Percentiles rank a stretch among this genome's conserved stretches.
Evolutionary conservation across 2,329 filamentous ascomycete genomes (phyloP).

Genomic region (Davidsoniella eucalypti): DNA sequence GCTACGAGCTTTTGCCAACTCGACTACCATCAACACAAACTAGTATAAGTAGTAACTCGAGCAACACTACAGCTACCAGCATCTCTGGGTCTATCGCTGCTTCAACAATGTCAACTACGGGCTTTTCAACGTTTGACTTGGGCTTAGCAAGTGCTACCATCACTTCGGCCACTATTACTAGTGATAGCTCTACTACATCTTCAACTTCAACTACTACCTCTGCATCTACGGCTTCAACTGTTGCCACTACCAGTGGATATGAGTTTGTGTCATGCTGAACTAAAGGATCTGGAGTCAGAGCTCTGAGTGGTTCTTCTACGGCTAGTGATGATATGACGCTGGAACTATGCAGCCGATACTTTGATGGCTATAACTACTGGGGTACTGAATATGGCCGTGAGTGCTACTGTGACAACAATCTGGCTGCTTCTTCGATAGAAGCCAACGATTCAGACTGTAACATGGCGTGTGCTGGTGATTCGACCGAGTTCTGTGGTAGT

Average conservation of each 20-base stretch:
- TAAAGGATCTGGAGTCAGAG: slow-evolving; percentile 28
- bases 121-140: no score
- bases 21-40: not conserved
- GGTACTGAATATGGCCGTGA: slow-evolving; percentile 36
- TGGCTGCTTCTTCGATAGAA: slow-evolving; percentile 18
- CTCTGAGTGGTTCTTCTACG: slow-evolving; percentile 24
- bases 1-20: not conserved
- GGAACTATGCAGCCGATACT: slow-evolving; percentile 30
- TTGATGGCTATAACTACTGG: slow-evolving; percentile 30
- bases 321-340: slow-evolving; percentile 34
- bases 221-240: not conserved
- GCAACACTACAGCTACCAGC: no score
- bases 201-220: not conserved
- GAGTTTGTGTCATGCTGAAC: slow-evolving; percentile 30
- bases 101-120: no score
- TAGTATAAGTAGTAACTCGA: no score
- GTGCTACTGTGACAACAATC: slow-evolving; percentile 33
- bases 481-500: slow-evolving; percentile 26
- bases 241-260: slow-evolving; percentile 25
- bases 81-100: no score
- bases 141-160: no score
- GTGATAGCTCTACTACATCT: slow-evolving; percentile 6
- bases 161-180: not conserved
- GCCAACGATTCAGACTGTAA: slow-evolving; percentile 21
- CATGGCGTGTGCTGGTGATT: slow-evolving; percentile 26